Percentiles rank a stretch among this genome's conserved stretches.
phyloP scores from a whole-genome alignment of 2,329 filamentous ascomycete species.

The Magnaporthiopsis incrustans region DNA sequence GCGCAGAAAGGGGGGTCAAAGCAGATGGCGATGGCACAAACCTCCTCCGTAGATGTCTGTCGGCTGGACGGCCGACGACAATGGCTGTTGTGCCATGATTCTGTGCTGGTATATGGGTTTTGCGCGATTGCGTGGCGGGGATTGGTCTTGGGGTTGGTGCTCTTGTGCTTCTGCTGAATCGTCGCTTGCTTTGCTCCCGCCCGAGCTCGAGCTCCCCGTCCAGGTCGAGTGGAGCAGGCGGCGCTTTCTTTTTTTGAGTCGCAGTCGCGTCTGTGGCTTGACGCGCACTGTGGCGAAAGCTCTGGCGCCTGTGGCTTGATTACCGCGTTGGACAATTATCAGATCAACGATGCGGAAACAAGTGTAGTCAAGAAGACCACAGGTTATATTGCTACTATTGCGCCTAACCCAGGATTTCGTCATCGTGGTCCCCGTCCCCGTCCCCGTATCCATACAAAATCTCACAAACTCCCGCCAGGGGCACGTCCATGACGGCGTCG shows the following conservation, averaged over 20 bases:
- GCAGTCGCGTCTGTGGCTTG: not conserved
- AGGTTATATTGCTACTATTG: not conserved
- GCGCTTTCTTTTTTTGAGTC: too few species aligned
- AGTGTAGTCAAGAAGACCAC: too few species aligned
- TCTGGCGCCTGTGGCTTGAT: not conserved
- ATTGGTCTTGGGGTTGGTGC: not conserved
- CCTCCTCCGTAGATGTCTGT: constrained; percentile 59
- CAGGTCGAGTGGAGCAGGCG: too few species aligned
- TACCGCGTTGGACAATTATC: too few species aligned
- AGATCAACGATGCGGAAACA: too few species aligned
- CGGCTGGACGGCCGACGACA: constrained; percentile 48
- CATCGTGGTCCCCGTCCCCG: constrained; percentile 2
- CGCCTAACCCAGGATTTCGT: not conserved
- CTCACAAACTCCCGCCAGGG: constrained; percentile 89
- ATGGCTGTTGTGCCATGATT: constrained; percentile 31
- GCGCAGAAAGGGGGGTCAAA: constrained; percentile 4
- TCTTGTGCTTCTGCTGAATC: not conserved
- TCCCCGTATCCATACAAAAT: constrained; percentile 65
- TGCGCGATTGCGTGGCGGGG: too few species aligned
- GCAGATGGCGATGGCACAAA: constrained; percentile 21
- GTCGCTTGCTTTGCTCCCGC: not conserved
- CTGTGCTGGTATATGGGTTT: not conserved
- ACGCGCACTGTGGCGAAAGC: not conserved
- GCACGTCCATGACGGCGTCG: constrained; percentile 95
- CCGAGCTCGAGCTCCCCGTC: too few species aligned